Conservation (phyloP, 2,329 filamentous ascomycete genomes). For the Hortaea werneckii region DNA sequence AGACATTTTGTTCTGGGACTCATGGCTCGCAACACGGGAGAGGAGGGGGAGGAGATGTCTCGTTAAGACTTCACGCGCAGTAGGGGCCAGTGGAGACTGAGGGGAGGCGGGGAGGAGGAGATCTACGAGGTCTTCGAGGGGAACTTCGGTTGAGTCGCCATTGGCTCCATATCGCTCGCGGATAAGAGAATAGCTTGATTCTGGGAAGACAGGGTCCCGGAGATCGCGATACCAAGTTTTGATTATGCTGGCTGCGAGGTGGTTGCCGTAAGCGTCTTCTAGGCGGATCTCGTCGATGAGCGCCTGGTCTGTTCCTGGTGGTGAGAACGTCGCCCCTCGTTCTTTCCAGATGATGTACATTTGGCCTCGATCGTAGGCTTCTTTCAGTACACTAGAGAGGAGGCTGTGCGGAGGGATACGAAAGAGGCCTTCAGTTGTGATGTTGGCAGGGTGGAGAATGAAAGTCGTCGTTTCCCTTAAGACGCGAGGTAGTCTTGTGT, state of each 20-base stretch:
- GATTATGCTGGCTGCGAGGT: conserved; percentile 43
- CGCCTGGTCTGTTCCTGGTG: conserved; percentile 27
- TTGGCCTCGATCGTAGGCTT: conserved; percentile 47
- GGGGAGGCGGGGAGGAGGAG: conserved; percentile 37
- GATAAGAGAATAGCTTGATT: conserved; percentile 38
- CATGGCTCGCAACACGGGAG: conserved; percentile 34
- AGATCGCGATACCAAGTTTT: conserved; percentile 48
- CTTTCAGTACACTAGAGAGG: conserved; percentile 40
- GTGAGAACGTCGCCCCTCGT: conserved; percentile 25
- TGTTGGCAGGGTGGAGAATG: conserved; percentile 38
- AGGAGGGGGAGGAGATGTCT: conserved; percentile 45
- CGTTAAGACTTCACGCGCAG: conserved; percentile 38
- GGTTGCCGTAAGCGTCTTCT: conserved; percentile 43
- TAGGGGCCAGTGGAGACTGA: conserved; percentile 35
- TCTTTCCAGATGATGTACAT: conserved; percentile 45
- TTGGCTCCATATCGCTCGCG: conserved; percentile 34
- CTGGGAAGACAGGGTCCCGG: conserved; percentile 42
- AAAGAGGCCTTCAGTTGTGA: conserved; percentile 43
- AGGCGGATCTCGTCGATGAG: conserved; percentile 36
- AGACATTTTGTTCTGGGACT: conserved; percentile 46
- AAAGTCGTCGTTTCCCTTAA: conserved; percentile 45
- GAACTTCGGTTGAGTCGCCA: conserved; percentile 27
- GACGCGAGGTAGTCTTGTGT: conserved; percentile 40
- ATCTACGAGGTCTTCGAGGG: conserved; percentile 34
- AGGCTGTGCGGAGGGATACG: conserved; percentile 42